phyloP scores from a whole-genome alignment of 2,329 filamentous ascomycete genomes.

The Chaetothyriales sp. region DNA sequence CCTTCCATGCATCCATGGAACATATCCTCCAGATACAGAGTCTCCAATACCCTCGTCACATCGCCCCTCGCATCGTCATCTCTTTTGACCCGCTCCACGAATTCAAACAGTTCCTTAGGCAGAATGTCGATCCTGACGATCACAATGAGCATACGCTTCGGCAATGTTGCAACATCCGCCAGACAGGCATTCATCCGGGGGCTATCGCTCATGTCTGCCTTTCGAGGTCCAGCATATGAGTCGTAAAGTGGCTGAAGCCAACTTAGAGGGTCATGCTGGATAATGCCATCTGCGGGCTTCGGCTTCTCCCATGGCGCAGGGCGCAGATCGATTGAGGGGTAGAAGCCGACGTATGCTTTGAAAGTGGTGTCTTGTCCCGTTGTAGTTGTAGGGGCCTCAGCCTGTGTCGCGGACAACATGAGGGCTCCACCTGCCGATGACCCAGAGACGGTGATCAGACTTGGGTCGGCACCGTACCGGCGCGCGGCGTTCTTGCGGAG shows the following conservation, averaged over 20 bases:
- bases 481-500: conserved; percentile 23
- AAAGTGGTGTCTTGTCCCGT: conserved; percentile 15
- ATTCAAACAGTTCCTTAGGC: not conserved
- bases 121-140: conserved; percentile 3
- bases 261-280: conserved; percentile 26
- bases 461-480: conserved; percentile 27
- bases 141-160: conserved; percentile 1
- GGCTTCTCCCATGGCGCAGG: conserved; percentile 30
- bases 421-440: conserved; percentile 34
- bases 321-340: conserved; percentile 29
- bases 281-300: conserved; percentile 20
- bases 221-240: conserved; percentile 26
- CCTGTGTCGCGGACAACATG: conserved; percentile 24
- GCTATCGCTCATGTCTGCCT: not conserved
- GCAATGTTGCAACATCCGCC: not conserved
- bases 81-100: conserved; percentile 1
- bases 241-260: conserved; percentile 33
- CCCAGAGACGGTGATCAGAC: conserved; percentile 30
- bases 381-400: conserved; percentile 12
- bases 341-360: conserved; percentile 31
- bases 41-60: not conserved
- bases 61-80: not conserved
- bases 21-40: conserved; percentile 1
- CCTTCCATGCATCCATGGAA: conserved; percentile 5
- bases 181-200: conserved; percentile 1